Evolutionary conservation across 2,329 filamentous ascomycete species (phyloP), one percentile per base, ranked within the genome.

Genomic region (Penicillium vulpinum): DNA sequence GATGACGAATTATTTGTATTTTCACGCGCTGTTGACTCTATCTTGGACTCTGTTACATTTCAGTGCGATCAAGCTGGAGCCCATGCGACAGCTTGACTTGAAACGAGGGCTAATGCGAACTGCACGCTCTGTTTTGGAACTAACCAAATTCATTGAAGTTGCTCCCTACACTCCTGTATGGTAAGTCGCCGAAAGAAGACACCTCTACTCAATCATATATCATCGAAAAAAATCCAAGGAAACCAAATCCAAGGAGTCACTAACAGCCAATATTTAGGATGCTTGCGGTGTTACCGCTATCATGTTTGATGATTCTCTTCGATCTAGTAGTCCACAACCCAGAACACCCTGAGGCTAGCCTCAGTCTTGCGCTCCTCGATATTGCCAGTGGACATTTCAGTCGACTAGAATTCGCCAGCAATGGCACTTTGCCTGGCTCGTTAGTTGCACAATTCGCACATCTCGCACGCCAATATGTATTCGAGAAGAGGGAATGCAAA

Each of bases 61-160:
- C 33, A 35, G 33, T 35, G 33, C 33, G 33, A 35, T 35, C 33
- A 47, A 47, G 15, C 18, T 54, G 28, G 43, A 16, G 4, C n/a
- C 36, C 4, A 49, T 13, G 7, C 52, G 48, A 36, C 44, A 54
- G 11, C 28, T 54, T 4, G 45, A 54, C 15, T 39, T 54, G 21
- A 54, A 54, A 24, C 44, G 52, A 22, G 44, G 39, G n/a, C 28
- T 54, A 22, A 54, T 49, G 45, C 26, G 44, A 15, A 54, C 52
- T 29, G 44, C 52, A 7, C 26, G 52, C 11, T 54, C 44, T 8
- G 44, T 54, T 35, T 24, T 54, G 28, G 49, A 35, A 35, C 33
- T 35, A n/a, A 35, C 33, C n/a, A 35, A 35, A 35, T 35, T 35
- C 15, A 35, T 35, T 35, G 33, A 35, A n/a, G 33, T 35, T 35